phyloP scores from a whole-genome alignment of 306 rosid species.

The Cyclanthera cordifolia region DNA sequence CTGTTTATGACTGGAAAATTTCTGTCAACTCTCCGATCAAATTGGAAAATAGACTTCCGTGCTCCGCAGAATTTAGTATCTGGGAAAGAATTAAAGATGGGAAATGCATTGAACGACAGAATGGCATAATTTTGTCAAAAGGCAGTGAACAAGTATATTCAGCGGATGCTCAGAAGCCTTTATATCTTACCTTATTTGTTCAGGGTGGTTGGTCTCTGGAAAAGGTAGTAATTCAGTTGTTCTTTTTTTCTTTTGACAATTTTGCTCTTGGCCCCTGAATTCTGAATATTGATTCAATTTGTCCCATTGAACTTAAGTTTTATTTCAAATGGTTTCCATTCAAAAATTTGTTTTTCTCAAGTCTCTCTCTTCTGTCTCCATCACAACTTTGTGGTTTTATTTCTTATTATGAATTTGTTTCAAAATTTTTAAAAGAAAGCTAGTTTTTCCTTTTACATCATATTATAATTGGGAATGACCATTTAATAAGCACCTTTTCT shows the following conservation, averaged over 20 bases:
- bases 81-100: conserved; percentile 71
- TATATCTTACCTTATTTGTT: conserved; percentile 65
- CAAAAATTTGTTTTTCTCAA: background rate
- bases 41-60: conserved; percentile 87
- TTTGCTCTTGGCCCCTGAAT: background rate
- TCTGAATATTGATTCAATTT: background rate
- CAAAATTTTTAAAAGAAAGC: background rate
- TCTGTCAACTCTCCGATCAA: conserved; percentile 72
- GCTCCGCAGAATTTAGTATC: conserved; percentile 69
- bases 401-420: background rate
- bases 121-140: conserved; percentile 57
- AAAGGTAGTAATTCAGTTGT: conserved; percentile 47
- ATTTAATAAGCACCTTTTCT: background rate
- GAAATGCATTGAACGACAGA: conserved; percentile 46
- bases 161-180: conserved; percentile 66
- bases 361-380: background rate
- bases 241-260: background rate
- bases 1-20: conserved; percentile 93
- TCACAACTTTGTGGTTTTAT: background rate
- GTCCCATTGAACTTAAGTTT: background rate
- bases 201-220: conserved; percentile 91
- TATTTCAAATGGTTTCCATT: background rate
- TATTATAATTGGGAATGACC: background rate
- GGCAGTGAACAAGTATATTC: conserved; percentile 67
- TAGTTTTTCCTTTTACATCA: background rate